These are phyloP conservation scores for Lichina pygmaea DNA, from an alignment of 495 filamentous ascomycete genomes.

Conservation along the genomic window DNA sequence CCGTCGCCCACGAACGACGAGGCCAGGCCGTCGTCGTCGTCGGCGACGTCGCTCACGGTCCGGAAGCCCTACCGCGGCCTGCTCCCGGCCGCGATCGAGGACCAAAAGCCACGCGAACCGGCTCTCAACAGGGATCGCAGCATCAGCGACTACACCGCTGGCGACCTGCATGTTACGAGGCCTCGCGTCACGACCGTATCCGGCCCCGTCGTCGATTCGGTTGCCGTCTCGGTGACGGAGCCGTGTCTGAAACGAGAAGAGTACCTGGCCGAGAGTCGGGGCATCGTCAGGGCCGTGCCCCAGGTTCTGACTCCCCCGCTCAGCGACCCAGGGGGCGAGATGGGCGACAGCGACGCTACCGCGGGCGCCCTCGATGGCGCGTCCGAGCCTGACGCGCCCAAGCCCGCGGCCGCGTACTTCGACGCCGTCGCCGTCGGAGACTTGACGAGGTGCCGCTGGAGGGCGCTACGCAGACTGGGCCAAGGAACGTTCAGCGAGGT, in stretches of 20 bases:
- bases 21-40: slow-evolving; percentile 14
- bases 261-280: slow-evolving; percentile 51
- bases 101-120: slow-evolving; percentile 12
- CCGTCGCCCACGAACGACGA: slow-evolving; percentile 21
- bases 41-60: slow-evolving; percentile 8
- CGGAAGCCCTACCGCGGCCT: slow-evolving; percentile 22
- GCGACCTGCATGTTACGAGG: slow-evolving; percentile 33
- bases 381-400: slow-evolving; percentile 9
- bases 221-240: slow-evolving; percentile 14
- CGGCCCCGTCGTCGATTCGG: slow-evolving; percentile 18
- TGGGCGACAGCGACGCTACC: slow-evolving; percentile 16
- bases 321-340: slow-evolving; percentile 24
- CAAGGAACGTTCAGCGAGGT: slow-evolving; percentile 93
- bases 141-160: slow-evolving; percentile 65
- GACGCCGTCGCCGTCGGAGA: slow-evolving; percentile 30
- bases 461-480: slow-evolving; percentile 53
- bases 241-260: slow-evolving; percentile 44
- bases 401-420: slow-evolving; percentile 25
- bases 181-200: slow-evolving; percentile 46
- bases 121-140: slow-evolving; percentile 41
- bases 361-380: slow-evolving; percentile 3
- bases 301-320: slow-evolving; percentile 46
- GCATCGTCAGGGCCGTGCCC: slow-evolving; percentile 24
- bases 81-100: slow-evolving; percentile 4
- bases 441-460: slow-evolving; percentile 34